These are phyloP conservation scores for Kalanchoe fedtschenkoi DNA, from an alignment of 164 flowering plant genomes.

Conservation along the genomic window DNA sequence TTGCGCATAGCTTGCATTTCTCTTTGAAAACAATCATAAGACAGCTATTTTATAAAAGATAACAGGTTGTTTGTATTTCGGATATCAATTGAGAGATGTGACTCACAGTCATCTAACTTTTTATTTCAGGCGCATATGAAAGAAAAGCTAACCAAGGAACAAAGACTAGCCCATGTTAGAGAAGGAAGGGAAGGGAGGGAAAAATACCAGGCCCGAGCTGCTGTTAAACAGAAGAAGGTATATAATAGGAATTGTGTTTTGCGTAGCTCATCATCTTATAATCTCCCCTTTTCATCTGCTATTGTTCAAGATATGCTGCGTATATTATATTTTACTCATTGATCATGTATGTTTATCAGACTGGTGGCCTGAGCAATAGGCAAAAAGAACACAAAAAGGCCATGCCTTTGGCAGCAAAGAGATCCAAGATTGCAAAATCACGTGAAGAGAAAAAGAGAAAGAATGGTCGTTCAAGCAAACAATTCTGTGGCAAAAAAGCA, in stretches of 20 bases:
- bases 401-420: slow-evolving; percentile 79
- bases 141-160: slow-evolving; percentile 61
- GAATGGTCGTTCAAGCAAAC: slow-evolving; percentile 40
- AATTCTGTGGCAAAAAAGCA: slow-evolving; percentile 73
- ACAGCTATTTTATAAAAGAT: not conserved
- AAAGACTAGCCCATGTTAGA: slow-evolving; percentile 50
- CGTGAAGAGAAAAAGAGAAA: slow-evolving; percentile 47
- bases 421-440: slow-evolving; percentile 43
- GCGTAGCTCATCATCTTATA: not conserved
- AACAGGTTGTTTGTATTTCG: no score
- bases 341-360: slow-evolving; percentile 26
- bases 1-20: not conserved
- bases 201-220: slow-evolving; percentile 57
- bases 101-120: not conserved
- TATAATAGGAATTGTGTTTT: not conserved
- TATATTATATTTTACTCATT: not conserved
- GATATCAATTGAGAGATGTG: no score
- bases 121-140: slow-evolving; percentile 40
- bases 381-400: slow-evolving; percentile 76
- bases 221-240: slow-evolving; percentile 86
- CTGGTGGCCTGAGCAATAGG: slow-evolving; percentile 66
- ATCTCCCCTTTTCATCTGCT: not conserved
- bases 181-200: slow-evolving; percentile 86
- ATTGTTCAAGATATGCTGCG: not conserved
- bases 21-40: not conserved